Conservation (phyloP, 2,329 filamentous ascomycete species). For the Ascochyta viciae-villosae region DNA sequence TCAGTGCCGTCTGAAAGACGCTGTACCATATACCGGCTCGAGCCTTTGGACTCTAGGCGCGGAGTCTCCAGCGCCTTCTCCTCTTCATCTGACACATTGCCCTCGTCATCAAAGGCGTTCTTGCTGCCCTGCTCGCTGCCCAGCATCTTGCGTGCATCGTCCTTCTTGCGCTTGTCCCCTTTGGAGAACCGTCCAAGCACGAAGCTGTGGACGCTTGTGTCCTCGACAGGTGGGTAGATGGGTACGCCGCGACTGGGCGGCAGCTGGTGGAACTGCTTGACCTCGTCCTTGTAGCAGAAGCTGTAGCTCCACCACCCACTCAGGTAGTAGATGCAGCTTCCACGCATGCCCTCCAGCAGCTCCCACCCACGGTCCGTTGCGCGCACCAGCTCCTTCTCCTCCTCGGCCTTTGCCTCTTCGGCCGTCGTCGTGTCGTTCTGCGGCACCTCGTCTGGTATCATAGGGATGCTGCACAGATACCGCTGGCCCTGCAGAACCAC, state of each 20-base stretch:
- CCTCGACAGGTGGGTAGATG: conserved; percentile 74
- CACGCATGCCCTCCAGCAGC: conserved; percentile 77
- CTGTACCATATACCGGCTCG: conserved; percentile 86
- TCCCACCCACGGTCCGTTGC: conserved; percentile 82
- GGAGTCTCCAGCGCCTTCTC: conserved; percentile 53
- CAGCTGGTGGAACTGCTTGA: conserved; percentile 89
- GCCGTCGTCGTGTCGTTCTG: conserved; percentile 70
- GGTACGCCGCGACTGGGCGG: conserved; percentile 72
- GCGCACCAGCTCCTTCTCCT: conserved; percentile 79
- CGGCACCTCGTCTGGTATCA: conserved; percentile 63
- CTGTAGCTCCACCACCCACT: conserved; percentile 96
- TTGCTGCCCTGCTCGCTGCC: conserved; percentile 35
- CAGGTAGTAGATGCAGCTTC: conserved; percentile 81
- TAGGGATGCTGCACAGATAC: conserved; percentile 86
- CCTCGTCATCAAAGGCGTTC: conserved; percentile 39
- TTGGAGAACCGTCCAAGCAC: conserved; percentile 70
- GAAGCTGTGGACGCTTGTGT: conserved; percentile 77
- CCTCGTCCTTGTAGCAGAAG: conserved; percentile 87
- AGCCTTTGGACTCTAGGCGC: conserved; percentile 80
- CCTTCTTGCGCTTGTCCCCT: conserved; percentile 28
- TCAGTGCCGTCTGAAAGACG: conserved; percentile 78
- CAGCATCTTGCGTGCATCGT: conserved; percentile 38
- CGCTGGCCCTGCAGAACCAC: conserved; percentile 73
- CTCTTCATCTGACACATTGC: conserved; percentile 31
- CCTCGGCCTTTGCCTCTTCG: conserved; percentile 72